Conservation (phyloP, 768 basidiomycete genomes). For the Chalciporus piperatus region DNA sequence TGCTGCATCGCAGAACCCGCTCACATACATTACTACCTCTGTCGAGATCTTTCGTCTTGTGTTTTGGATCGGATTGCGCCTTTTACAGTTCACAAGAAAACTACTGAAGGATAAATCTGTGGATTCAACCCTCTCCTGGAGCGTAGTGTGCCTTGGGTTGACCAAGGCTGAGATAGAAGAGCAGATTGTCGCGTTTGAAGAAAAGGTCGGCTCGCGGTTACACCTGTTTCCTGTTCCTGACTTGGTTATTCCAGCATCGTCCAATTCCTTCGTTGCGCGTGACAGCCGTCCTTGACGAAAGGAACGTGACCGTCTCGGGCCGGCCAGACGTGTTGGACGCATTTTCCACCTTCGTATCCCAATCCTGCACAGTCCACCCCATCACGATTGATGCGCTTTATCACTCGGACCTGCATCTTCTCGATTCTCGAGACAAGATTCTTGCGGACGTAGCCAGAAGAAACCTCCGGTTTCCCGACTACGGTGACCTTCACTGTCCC, state of each 20-base stretch:
- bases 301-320: slow-evolving; percentile 56
- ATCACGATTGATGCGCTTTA: slow-evolving; percentile 53
- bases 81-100: slow-evolving; percentile 31
- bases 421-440: slow-evolving; percentile 38
- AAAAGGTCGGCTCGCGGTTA: slow-evolving; percentile 11
- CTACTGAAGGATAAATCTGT: slow-evolving; percentile 17
- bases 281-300: slow-evolving; percentile 49
- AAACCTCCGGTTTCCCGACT: slow-evolving; percentile 49
- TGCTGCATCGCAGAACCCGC: slow-evolving; percentile 38
- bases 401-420: slow-evolving; percentile 36
- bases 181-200: slow-evolving; percentile 25
- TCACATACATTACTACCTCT: slow-evolving; percentile 42
- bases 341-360: slow-evolving; percentile 40
- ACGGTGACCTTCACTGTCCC: slow-evolving; percentile 44
- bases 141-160: slow-evolving; percentile 39
- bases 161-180: slow-evolving; percentile 22
- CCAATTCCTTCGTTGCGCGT: slow-evolving; percentile 37
- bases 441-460: slow-evolving; percentile 43
- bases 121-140: slow-evolving; percentile 41
- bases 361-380: slow-evolving; percentile 36
- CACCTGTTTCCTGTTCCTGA: not conserved
- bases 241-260: slow-evolving; percentile 9
- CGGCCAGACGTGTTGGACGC: slow-evolving; percentile 46
- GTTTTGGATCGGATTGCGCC: slow-evolving; percentile 52
- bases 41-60: slow-evolving; percentile 50